Base-by-base conservation (phyloP, 306 rosid genomes). In the Fragaria nilgerrensis region DNA sequence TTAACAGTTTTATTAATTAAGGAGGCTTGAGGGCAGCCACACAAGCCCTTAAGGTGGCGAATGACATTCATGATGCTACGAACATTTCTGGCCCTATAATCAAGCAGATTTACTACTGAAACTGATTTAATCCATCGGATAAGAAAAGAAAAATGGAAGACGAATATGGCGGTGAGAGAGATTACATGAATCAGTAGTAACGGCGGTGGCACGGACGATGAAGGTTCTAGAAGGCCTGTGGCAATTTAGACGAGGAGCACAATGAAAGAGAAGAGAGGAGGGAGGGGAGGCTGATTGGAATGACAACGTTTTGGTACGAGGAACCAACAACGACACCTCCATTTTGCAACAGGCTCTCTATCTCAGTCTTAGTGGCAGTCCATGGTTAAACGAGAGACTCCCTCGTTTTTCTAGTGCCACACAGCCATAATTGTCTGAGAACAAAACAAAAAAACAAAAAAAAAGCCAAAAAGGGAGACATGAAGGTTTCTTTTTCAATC, bases 51-150 rank as follows among this genome's bases (percentile, higher is more conserved):
- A 29, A 29, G 3, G 32, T 29, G 75, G 52, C 80, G 91, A 65
- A 95, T 90, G 45, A 96, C 97, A 79, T 95, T 95, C 71, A 97
- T 86, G 67, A 92, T 84, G 72, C 98, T 92, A 67, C 97, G 91
- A 79, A 95, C 97, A 76, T 92, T 95, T 62, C 97, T 97, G 81
- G 97, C 96, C 53, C 97, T 97, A 61, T 92, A 92, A 70, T 95
- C 96, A 69, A 95, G 96, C 71, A 95, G 76, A 77, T 97, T 95
- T 70, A 95, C 96, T 48, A 85, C 98, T 92, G 78, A 43, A 17
- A 82, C 36, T n/a, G 55, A 22, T 11, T 53, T 1, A 67, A 44
- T 39, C 34, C 25, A 9, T 44, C 34, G 70, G 1, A 43, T 39
- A 5, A 43, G 10, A 9, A 10, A 41, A 32, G 36, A 69, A 53